Evolutionary conservation across 1,284 basidiomycete species (phyloP).

Genomic region (Pseudozyma hubeiensis): DNA sequence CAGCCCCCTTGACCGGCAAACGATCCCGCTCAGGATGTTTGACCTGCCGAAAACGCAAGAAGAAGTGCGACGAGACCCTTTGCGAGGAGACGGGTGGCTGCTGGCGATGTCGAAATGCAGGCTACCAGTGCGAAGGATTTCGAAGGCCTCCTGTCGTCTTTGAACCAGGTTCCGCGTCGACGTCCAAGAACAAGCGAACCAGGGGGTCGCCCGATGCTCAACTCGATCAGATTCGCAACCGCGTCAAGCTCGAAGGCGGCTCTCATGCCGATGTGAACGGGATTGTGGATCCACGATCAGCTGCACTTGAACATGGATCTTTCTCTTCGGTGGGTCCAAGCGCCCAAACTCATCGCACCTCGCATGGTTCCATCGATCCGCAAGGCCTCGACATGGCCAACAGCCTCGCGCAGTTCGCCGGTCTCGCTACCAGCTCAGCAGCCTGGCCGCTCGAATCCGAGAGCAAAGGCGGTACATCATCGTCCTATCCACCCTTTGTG

Average conservation of each 20-base stretch:
- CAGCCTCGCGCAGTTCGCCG: constrained; percentile 38
- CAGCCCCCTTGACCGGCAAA: constrained; percentile 23
- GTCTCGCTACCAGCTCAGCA: constrained; percentile 31
- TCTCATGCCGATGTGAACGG: neutral
- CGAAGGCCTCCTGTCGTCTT: constrained; percentile 30
- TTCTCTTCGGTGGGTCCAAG: constrained; percentile 16
- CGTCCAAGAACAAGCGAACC: constrained; percentile 12
- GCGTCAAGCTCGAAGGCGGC: constrained; percentile 24
- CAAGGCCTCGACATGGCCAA: constrained; percentile 28
- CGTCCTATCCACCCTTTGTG: constrained; percentile 3
- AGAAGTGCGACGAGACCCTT: constrained; percentile 46
- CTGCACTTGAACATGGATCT: constrained; percentile 6
- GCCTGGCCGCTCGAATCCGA: constrained; percentile 16
- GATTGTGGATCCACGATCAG: constrained; percentile 9
- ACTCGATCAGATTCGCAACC: neutral
- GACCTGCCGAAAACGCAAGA: constrained; percentile 47
- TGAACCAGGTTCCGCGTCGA: constrained; percentile 19
- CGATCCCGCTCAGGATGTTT: constrained; percentile 41
- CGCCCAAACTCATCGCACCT: neutral
- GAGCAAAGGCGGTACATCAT: constrained; percentile 5
- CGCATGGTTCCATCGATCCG: constrained; percentile 5
- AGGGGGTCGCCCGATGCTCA: constrained; percentile 17
- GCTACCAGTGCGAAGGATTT: constrained; percentile 45
- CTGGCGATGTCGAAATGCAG: constrained; percentile 50
- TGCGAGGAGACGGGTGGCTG: constrained; percentile 45